These are phyloP conservation scores for Thermochaetoides thermophila DNA, from an alignment of 495 filamentous ascomycete species.

Conservation along the genomic window DNA sequence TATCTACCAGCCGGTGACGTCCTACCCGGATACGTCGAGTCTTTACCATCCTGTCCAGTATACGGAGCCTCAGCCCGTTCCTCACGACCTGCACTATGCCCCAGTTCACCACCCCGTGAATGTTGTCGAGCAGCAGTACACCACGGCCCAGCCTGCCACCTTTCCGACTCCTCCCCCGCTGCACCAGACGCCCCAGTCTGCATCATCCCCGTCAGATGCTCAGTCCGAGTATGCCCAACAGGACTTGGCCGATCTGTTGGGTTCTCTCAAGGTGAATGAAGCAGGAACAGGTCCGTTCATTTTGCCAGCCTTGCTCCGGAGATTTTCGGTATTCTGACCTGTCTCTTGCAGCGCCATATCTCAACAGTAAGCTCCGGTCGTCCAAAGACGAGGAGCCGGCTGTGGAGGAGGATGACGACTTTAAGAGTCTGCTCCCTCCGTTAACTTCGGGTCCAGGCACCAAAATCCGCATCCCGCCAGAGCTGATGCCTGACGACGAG, in stretches of 20 bases:
- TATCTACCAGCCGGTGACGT: conserved; percentile 25
- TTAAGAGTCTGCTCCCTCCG: conserved; percentile 46
- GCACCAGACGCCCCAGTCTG: conserved; percentile 31
- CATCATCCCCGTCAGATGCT: conserved; percentile 30
- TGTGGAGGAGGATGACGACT: conserved; percentile 60
- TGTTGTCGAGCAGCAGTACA: conserved; percentile 36
- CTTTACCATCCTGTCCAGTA: conserved; percentile 34
- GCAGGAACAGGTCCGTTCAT: conserved; percentile 57
- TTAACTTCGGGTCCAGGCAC: conserved; percentile 50
- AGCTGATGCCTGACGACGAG: conserved; percentile 83
- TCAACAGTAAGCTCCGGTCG: conserved; percentile 55
- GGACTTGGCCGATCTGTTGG: conserved; percentile 65
- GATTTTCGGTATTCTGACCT: conserved; percentile 5
- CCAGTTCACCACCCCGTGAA: conserved; percentile 29
- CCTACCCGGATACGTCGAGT: conserved; percentile 25
- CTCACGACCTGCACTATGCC: conserved; percentile 35
- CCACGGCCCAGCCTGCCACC: conserved; percentile 21
- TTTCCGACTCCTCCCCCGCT: conserved; percentile 43
- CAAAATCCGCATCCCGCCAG: conserved; percentile 78
- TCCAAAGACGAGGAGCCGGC: conserved; percentile 52
- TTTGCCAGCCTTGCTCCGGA: background rate
- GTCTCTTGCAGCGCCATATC: conserved; percentile 54
- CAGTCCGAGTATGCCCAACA: conserved; percentile 54
- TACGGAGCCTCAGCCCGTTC: conserved; percentile 26
- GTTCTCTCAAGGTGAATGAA: conserved; percentile 77